Evolutionary conservation across 2,329 filamentous ascomycete species (phyloP), one percentile per base, ranked within the genome.

Genomic region (Hypoxylon sp.): DNA sequence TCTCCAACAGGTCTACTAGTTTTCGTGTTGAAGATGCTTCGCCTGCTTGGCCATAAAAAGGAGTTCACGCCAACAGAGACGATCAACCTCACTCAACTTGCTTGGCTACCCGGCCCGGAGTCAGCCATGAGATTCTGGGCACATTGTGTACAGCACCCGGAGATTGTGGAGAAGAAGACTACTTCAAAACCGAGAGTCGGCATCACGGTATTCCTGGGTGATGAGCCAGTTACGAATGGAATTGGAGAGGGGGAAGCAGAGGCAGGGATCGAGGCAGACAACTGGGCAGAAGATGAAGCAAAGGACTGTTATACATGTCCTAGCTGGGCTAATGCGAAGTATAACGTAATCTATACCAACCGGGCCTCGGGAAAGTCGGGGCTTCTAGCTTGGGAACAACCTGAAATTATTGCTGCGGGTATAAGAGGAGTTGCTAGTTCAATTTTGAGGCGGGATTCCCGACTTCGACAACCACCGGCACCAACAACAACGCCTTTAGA

Each of bases 41-140:
- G 81, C 14, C 77, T 80, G 1, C 75, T 82, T 3, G 81, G 79
- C 2, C 80, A 82, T 0, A 76, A 70, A 4, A 79, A 81, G 61
- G 78, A 80, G 14, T 81, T 88, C 55, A 81, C 82, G 1, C 79
- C 81, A 3, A 80, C 82, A 13, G 87, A 91, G 60, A 81, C 92
- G 24, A 82, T 92, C 64, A 88, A 87, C 17, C 81, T 90, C 72
- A 85, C 88, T 1, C 85, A 88, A 75, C 79, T 91, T 29, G 86
- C 88, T 22, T 92, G 90, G 90, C 78, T 92, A 0, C 89, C 90
- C 0, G 90, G 90, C 0, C 89, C 89, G 0, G 90, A 92, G 73
- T 84, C 84, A 1, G 85, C 84, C 2, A 78, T 91, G 71, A 81
- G 88, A 26, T 90, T 85, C 62, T 88, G 84, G 86, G 81, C 85